phyloP scores from a whole-genome alignment of 208 protist species.

The Leishmania arabica region DNA sequence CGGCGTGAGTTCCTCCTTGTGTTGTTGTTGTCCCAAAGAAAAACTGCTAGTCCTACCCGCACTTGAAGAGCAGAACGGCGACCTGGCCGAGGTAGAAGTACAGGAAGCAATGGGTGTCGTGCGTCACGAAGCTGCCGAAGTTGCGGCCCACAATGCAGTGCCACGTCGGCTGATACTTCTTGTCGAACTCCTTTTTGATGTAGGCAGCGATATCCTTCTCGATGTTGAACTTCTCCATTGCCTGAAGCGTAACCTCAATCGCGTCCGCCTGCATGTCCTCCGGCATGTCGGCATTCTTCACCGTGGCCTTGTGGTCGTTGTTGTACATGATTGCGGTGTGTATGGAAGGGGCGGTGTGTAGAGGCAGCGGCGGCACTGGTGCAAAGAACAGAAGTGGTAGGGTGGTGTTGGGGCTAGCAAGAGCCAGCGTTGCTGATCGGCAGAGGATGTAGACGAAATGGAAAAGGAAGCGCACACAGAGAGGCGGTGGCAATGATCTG shows the following conservation, averaged over 20 bases:
- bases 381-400: background rate
- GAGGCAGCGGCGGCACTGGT: background rate
- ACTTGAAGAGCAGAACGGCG: constrained; percentile 98
- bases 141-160: constrained; percentile 99
- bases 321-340: constrained; percentile 29
- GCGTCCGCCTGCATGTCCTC: constrained; percentile 98
- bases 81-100: constrained; percentile 99
- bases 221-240: constrained; percentile 99
- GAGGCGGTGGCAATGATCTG: background rate
- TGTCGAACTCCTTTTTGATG: constrained; percentile 99
- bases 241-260: constrained; percentile 97
- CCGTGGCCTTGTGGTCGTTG: constrained; percentile 86
- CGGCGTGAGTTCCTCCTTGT: background rate
- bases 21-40: background rate
- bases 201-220: constrained; percentile 99
- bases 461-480: background rate
- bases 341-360: background rate
- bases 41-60: constrained; percentile 41
- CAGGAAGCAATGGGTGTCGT: constrained; percentile 99
- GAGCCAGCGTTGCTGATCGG: background rate
- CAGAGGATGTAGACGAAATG: background rate
- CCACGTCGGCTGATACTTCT: constrained; percentile 99
- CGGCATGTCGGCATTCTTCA: constrained; percentile 97
- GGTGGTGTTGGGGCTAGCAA: background rate
- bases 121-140: constrained; percentile 99